Percentiles rank a stretch among this genome's conserved stretches.
These are phyloP conservation scores for Xylaria hypoxylon DNA, from an alignment of 2,329 filamentous ascomycete genomes.

Conservation along the genomic window DNA sequence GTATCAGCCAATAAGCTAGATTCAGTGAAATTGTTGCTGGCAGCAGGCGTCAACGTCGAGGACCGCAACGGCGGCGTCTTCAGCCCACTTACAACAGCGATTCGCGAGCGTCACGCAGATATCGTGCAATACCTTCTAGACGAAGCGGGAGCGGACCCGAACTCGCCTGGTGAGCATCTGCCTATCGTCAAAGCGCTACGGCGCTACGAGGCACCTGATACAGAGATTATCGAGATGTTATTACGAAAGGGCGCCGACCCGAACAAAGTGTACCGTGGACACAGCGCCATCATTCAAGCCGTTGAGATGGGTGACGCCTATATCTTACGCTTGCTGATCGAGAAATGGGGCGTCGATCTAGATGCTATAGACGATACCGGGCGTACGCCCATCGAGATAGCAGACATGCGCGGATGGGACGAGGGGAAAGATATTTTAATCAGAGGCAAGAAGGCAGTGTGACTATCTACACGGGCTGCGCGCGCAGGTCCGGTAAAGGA, in stretches of 20 bases:
- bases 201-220: constrained; percentile 65
- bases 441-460: constrained; percentile 42
- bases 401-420: constrained; percentile 67
- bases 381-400: constrained; percentile 67
- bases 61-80: constrained; percentile 80
- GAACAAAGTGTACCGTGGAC: constrained; percentile 74
- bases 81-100: constrained; percentile 74
- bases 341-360: constrained; percentile 63
- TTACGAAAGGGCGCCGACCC: constrained; percentile 73
- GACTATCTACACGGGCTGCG: constrained; percentile 34
- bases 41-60: constrained; percentile 74
- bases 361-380: constrained; percentile 65
- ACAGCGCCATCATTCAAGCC: constrained; percentile 74
- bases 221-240: constrained; percentile 71
- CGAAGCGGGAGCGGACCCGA: constrained; percentile 72
- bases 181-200: constrained; percentile 77
- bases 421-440: constrained; percentile 64
- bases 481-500: constrained; percentile 28
- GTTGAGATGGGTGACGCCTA: constrained; percentile 71
- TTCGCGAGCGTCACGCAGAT: constrained; percentile 70
- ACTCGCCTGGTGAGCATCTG: constrained; percentile 76
- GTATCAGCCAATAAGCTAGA: constrained; percentile 75
- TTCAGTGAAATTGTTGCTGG: constrained; percentile 73
- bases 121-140: constrained; percentile 72
- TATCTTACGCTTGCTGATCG: constrained; percentile 64